Base-by-base conservation (phyloP, 805 yeast genomes). In the Osmozyma mogii region DNA sequence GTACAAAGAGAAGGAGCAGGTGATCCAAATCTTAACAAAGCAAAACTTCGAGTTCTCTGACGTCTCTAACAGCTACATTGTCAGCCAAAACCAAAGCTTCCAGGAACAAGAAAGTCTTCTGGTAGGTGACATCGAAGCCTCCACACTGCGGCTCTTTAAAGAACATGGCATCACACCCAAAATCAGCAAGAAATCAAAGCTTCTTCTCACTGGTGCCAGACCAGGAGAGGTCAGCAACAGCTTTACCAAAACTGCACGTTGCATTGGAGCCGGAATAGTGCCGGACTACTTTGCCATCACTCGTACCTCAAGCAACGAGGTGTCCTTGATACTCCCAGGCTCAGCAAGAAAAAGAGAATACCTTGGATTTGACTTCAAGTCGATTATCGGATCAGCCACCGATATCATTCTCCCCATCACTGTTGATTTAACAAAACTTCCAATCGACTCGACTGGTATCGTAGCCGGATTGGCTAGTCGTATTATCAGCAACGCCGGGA, bases 401-500 rank as follows among this genome's bases (percentile, higher is more conserved):
- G 84, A 78, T 43, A 56, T 58, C 22, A 65, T 75, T 28, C 56
- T 67, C n/a, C 83, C 84, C 0, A 55, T 76, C 4, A 56, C 67
- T 1, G 65, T 78, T 13, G 76, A 77, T 45, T 60, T 77, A 35
- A 55, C 65, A 9, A 52, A 54, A 17, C 46, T 77, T 15, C 83
- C 83, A 0, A 50, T 71, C 11, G 77, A 77, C 47, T 58, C 74
- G 6, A 73, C 76, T 14, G 84, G 84, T 23, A 74, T 78, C 28
- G 82, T 76, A 2, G 75, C 82, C 1, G 80, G 81, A 1, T 62
- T 78, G 14, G 81, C 84, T 0, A 54, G 70, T 22, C 61, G 57
- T 31, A 49, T 77, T 15, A 43, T 68, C 13, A 56, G 52, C 24
- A 38, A 35, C 15, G 27, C 31, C 2, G 28, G 27, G n/a, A 40